Evolutionary conservation across 2,329 filamentous ascomycete genomes (phyloP).

Genomic region (Helotiales sp.): DNA sequence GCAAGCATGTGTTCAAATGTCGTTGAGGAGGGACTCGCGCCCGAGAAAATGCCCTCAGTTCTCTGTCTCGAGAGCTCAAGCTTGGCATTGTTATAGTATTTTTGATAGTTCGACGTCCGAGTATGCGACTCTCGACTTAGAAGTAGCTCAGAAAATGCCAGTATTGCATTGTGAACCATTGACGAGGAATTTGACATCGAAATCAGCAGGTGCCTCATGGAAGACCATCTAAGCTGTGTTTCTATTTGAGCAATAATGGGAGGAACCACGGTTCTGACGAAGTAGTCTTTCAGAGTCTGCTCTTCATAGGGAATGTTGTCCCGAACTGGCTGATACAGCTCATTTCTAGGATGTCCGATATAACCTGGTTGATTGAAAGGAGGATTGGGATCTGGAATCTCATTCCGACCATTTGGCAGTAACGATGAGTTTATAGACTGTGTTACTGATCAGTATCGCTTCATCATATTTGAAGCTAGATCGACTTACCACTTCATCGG

Average conservation of each 20-base stretch:
- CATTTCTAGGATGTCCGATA: background rate
- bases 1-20: slow-evolving; percentile 45
- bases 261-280: slow-evolving; percentile 48
- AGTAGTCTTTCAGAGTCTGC: slow-evolving; percentile 47
- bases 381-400: slow-evolving; percentile 5
- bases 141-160: slow-evolving; percentile 50
- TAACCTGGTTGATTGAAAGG: background rate
- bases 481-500: slow-evolving; percentile 5
- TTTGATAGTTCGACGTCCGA: slow-evolving; percentile 17
- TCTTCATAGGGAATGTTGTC: slow-evolving; percentile 35
- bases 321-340: slow-evolving; percentile 5
- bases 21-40: background rate
- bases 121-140: slow-evolving; percentile 19
- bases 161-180: slow-evolving; percentile 48
- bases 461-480: background rate
- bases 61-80: slow-evolving; percentile 4
- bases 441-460: background rate
- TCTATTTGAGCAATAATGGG: slow-evolving; percentile 55
- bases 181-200: slow-evolving; percentile 47
- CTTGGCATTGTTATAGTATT: slow-evolving; percentile 15
- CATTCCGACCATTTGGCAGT: background rate
- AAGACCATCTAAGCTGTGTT: slow-evolving; percentile 51
- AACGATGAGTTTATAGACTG: slow-evolving; percentile 22
- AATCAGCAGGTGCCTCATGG: slow-evolving; percentile 48
- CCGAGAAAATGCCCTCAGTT: background rate